Evolutionary conservation across 2,329 filamentous ascomycete species (phyloP), one percentile per base, ranked within the genome.

Genomic region (Fusarium coffeatum): DNA sequence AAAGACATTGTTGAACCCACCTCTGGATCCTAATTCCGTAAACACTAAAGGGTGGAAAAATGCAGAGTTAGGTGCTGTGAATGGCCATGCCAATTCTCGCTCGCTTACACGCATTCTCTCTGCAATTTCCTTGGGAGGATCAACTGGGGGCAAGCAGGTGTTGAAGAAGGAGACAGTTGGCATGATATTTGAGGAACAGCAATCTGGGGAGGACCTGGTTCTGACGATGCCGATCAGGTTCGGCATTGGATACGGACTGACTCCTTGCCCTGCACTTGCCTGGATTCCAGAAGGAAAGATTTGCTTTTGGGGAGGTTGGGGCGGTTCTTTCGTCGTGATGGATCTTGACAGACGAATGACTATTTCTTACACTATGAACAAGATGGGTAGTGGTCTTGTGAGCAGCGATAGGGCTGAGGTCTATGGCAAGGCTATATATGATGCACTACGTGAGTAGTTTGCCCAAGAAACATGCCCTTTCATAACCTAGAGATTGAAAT

Each of bases 321-420:
- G 60, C 0, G 58, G 60, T 3, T 64, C 60, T 2, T 48, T 25
- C 6, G 30, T 64, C 1, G 23, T 64, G 0, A 56, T 64, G 60
- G 60, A 64, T 5, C 5, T 47, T 10, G 60, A 63, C 6, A 64
- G 13, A 28, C 34, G 48, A 1, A 47, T 63, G 60, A 64, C 58
- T 0, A 48, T 63, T n/a, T 43, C 48, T 1, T 64, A 64, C 12
- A 23, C 58, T 9, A 64, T 64, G 60, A 64, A 64, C 12, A 64
- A 63, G 34, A 63, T 63, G 59, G 57, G 41, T 0, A 60, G n/a
- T n/a, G 59, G 32, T 1, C 47, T 63, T 41, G 57, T 28, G 0
- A 55, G 59, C 16, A 63, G 59, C 13, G 59, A 62, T 28, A 45
- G 41, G 4, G 59, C 59, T 15, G 59, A 37, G 1, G 41, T 15